Base-by-base conservation (phyloP, 2,329 filamentous ascomycete genomes). In the Endocalyx cinctus region DNA sequence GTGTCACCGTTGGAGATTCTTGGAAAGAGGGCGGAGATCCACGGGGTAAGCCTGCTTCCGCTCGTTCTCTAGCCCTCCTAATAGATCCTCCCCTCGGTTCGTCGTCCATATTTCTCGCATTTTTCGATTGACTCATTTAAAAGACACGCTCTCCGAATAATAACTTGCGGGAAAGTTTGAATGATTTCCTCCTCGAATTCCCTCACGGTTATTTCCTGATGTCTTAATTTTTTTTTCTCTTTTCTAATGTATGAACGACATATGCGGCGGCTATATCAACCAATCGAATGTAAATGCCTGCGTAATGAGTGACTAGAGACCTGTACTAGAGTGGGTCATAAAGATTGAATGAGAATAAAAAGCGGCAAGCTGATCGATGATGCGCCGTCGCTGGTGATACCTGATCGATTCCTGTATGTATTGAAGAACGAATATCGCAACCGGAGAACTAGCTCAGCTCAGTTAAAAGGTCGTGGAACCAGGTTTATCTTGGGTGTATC, bases 121-220 rank as follows among this genome's bases (percentile, higher is more conserved):
- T 58, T 65, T 74, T 66, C 50, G 54, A 51, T 56, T 62, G 65
- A 69, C 65, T 76, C 74, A 77, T 77, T 66, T 67, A 68, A 51
- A 47, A 44, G 38, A 42, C 41, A 42, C 46, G 51, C 48, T 52
- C n/a, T n/a, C n/a, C n/a, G n/a, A n/a, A n/a, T n/a, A n/a, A n/a
- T n/a, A n/a, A n/a, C n/a, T n/a, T n/a, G n/a, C n/a, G n/a, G n/a
- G n/a, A n/a, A n/a, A n/a, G n/a, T n/a, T n/a, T n/a, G n/a, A n/a
- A n/a, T n/a, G n/a, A n/a, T n/a, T n/a, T n/a, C n/a, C n/a, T n/a
- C n/a, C n/a, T n/a, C n/a, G n/a, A n/a, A n/a, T n/a, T n/a, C n/a
- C n/a, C n/a, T n/a, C n/a, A n/a, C n/a, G n/a, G n/a, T n/a, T n/a
- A n/a, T n/a, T n/a, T n/a, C n/a, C n/a, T n/a, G n/a, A n/a, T n/a